A percentile compares a stretch with the other conserved stretches of the same genome.
These are phyloP conservation scores for Astragalus membranaceus DNA, from an alignment of 306 rosid genomes.

Conservation along the genomic window DNA sequence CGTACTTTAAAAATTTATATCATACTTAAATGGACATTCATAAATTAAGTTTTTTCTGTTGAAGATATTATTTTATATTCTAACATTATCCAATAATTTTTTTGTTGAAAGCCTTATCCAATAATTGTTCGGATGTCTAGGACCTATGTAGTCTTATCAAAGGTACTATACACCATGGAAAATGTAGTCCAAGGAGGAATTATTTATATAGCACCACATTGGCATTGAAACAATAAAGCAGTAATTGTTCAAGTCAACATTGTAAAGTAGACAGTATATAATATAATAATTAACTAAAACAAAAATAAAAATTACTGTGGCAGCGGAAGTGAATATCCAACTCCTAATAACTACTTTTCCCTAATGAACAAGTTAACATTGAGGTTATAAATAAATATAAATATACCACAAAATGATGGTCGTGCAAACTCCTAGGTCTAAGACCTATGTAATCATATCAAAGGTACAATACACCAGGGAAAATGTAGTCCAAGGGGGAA, in stretches of 20 bases:
- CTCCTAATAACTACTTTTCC: neutral
- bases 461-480: neutral
- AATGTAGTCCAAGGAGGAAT: neutral
- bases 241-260: slow-evolving; percentile 1
- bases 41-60: no score
- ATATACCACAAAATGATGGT: neutral
- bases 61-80: no score
- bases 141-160: slow-evolving; percentile 2
- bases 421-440: neutral
- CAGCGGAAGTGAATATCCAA: neutral
- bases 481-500: neutral
- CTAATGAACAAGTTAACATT: neutral
- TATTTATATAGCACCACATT: neutral
- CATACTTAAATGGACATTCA: no score
- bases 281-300: neutral
- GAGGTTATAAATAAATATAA: neutral
- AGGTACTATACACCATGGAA: neutral
- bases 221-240: neutral
- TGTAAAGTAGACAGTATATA: neutral
- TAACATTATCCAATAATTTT: no score
- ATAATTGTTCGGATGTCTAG: neutral
- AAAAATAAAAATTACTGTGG: neutral
- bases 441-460: slow-evolving; percentile 3
- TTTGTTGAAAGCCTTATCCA: no score
- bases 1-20: no score